Conservation (phyloP, 2,329 filamentous ascomycete genomes). For the Aureobasidium lini region DNA sequence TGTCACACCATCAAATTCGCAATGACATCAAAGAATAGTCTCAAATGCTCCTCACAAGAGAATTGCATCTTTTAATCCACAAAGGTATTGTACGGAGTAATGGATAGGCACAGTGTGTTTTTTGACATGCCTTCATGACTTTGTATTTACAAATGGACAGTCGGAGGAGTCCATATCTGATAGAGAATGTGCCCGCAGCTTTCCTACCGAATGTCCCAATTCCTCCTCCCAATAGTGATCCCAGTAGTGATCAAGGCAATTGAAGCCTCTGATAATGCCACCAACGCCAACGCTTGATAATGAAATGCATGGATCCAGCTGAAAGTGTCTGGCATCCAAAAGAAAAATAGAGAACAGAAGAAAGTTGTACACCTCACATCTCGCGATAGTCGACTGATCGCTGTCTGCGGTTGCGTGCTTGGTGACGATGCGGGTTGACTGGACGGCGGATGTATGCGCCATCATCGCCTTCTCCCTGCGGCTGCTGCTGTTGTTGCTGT, state of each 20-base stretch:
- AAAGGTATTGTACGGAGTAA: background rate
- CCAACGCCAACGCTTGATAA: constrained; percentile 8
- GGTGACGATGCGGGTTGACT: constrained; percentile 86
- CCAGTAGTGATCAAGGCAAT: background rate
- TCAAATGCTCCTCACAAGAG: background rate
- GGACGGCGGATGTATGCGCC: constrained; percentile 94
- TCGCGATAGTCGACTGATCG: constrained; percentile 88
- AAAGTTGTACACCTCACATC: constrained; percentile 43
- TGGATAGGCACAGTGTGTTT: background rate
- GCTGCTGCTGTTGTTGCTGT: constrained; percentile 3
- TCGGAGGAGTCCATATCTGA: background rate
- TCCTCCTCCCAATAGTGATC: background rate
- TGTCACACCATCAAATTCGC: background rate
- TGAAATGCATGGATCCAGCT: background rate
- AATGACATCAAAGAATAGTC: background rate
- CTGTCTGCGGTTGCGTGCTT: constrained; percentile 64
- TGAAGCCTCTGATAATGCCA: background rate
- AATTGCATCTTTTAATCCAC: background rate
- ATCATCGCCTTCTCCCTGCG: constrained; percentile 48
- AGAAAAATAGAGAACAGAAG: background rate
- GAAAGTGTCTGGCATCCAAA: background rate
- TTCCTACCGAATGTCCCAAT: background rate
- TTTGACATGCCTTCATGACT: background rate
- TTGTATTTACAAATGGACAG: constrained; percentile 1
- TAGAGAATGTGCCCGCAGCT: background rate